These are phyloP conservation scores for Fusarium veterinarium DNA, from an alignment of 2,329 filamentous ascomycete species.

Conservation along the genomic window DNA sequence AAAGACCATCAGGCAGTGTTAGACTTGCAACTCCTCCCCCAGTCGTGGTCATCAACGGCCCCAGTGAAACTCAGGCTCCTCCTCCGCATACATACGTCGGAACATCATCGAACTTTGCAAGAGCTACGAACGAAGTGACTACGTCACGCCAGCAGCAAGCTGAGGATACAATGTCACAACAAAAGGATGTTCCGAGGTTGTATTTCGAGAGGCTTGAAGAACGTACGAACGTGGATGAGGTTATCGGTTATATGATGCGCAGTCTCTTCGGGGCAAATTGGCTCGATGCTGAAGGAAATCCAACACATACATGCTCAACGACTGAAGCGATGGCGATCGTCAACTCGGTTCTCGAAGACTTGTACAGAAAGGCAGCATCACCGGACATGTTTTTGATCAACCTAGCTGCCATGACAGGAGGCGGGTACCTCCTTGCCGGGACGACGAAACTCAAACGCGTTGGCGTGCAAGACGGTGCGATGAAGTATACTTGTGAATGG, in stretches of 20 bases:
- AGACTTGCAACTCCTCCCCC: slow-evolving; percentile 70
- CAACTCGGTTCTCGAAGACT: slow-evolving; percentile 63
- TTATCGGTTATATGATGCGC: slow-evolving; percentile 66
- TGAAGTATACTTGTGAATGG: slow-evolving; percentile 65
- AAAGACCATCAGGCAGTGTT: slow-evolving; percentile 69
- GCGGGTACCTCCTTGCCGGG: slow-evolving; percentile 60
- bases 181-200: slow-evolving; percentile 43
- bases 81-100: slow-evolving; percentile 5
- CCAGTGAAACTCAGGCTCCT: not conserved
- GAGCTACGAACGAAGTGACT: slow-evolving; percentile 35
- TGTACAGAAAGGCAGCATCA: slow-evolving; percentile 62
- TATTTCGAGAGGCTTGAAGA: slow-evolving; percentile 55
- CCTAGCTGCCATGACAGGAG: slow-evolving; percentile 67
- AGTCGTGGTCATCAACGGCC: slow-evolving; percentile 39
- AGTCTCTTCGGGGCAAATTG: slow-evolving; percentile 63
- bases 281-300: slow-evolving; percentile 60
- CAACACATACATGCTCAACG: slow-evolving; percentile 56
- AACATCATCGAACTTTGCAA: slow-evolving; percentile 29
- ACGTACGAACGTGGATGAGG: slow-evolving; percentile 66
- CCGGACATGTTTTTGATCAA: slow-evolving; percentile 70
- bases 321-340: slow-evolving; percentile 67
- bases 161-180: slow-evolving; percentile 1
- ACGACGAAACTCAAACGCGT: slow-evolving; percentile 56
- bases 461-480: slow-evolving; percentile 55
- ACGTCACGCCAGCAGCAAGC: slow-evolving; percentile 11